Percentiles rank a stretch among this genome's conserved stretches.
Conservation (phyloP, 805 yeast genomes). For the Debaryomyces prosopidis region DNA sequence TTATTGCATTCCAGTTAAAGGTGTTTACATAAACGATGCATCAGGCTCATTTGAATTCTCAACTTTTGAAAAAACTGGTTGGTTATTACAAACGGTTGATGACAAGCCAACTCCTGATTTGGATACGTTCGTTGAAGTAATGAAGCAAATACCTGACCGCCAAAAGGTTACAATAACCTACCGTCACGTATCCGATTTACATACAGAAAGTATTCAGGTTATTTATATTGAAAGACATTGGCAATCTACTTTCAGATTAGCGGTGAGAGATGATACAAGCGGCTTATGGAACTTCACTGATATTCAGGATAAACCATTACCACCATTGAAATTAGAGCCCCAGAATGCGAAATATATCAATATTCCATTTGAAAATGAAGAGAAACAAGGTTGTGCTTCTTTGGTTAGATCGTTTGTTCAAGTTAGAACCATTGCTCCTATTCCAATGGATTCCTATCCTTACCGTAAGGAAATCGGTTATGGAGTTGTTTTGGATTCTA, state of each 20-base stretch:
- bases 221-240: conserved; percentile 83
- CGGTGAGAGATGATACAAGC: conserved; percentile 56
- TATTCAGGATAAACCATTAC: conserved; percentile 61
- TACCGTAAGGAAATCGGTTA: conserved; percentile 60
- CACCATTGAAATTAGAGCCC: conserved; percentile 52
- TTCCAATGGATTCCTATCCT: conserved; percentile 75
- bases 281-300: conserved; percentile 58
- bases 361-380: conserved; percentile 55
- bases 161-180: conserved; percentile 67
- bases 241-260: conserved; percentile 69
- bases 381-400: conserved; percentile 47
- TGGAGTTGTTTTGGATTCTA: conserved; percentile 82
- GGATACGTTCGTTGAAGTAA: conserved; percentile 74
- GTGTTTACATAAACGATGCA: conserved; percentile 78
- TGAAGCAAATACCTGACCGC: conserved; percentile 75
- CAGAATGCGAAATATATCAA: conserved; percentile 71
- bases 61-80: conserved; percentile 63
- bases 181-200: conserved; percentile 79
- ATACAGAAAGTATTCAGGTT: conserved; percentile 66
- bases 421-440: conserved; percentile 63
- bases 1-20: conserved; percentile 79
- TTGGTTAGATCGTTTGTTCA: conserved; percentile 70
- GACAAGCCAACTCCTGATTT: conserved; percentile 72
- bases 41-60: conserved; percentile 72
- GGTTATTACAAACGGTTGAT: conserved; percentile 79